A percentile compares a stretch with the other conserved stretches of the same genome.
phyloP scores from a whole-genome alignment of 768 basidiomycete species.

The Mycena epipterygia region DNA sequence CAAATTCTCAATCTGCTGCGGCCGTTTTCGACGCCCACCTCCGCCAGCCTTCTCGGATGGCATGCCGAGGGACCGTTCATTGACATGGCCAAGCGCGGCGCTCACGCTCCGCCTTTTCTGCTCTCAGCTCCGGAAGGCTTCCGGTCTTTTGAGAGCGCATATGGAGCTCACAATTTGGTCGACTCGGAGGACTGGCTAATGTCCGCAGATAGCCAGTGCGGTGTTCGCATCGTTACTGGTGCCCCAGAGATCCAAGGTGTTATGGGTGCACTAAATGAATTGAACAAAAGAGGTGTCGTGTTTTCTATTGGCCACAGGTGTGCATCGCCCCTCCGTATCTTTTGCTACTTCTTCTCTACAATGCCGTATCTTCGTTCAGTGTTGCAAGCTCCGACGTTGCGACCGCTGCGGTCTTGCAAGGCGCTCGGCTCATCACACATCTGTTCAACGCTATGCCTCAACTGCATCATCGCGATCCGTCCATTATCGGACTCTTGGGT shows the following conservation, averaged over 20 bases:
- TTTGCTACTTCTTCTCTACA: background rate
- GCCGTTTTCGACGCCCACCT: constrained; percentile 72
- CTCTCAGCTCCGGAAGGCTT: constrained; percentile 73
- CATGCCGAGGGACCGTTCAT: constrained; percentile 94
- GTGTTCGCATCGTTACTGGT: constrained; percentile 85
- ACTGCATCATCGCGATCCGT: constrained; percentile 90
- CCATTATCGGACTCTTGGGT: constrained; percentile 90
- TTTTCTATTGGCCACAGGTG: constrained; percentile 94
- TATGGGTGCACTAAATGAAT: constrained; percentile 72
- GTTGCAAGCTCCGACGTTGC: constrained; percentile 83
- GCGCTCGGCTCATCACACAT: constrained; percentile 91
- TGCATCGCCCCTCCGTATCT: constrained; percentile 24
- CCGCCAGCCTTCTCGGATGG: constrained; percentile 88
- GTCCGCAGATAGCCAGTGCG: constrained; percentile 60
- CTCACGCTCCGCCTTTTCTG: constrained; percentile 80
- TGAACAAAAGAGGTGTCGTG: constrained; percentile 75
- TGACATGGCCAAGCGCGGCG: constrained; percentile 85
- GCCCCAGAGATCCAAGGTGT: constrained; percentile 92
- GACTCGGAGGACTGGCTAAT: constrained; percentile 79
- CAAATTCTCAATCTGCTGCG: constrained; percentile 76
- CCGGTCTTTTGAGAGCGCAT: constrained; percentile 79
- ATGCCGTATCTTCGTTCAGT: constrained; percentile 51
- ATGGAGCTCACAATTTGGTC: constrained; percentile 75
- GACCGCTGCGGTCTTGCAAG: constrained; percentile 75
- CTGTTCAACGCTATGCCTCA: constrained; percentile 96